These are phyloP conservation scores for Mycosphaerelloides madeirae DNA, from an alignment of 2,329 filamentous ascomycete genomes.

Conservation along the genomic window DNA sequence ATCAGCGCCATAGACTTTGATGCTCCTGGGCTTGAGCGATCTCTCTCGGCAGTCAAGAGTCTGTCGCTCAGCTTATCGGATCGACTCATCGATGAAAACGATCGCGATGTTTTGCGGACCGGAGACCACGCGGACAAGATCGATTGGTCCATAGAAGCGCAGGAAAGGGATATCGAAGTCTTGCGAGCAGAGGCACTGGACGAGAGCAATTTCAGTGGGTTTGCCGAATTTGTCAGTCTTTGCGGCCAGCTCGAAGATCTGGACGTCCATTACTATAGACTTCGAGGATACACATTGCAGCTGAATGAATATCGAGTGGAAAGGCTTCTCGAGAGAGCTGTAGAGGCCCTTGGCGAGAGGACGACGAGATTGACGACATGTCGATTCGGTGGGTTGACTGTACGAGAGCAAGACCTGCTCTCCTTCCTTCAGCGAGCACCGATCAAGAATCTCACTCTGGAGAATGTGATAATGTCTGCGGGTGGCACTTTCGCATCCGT, in stretches of 20 bases:
- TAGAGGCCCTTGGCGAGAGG: no score
- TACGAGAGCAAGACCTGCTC: conserved; percentile 1
- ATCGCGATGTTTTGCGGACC: neutral
- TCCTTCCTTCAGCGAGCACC: conserved; percentile 1
- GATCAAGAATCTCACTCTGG: conserved; percentile 2
- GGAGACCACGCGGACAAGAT: neutral
- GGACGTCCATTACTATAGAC: conserved; percentile 6
- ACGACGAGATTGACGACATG: no score
- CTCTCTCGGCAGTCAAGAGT: no score
- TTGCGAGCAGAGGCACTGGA: conserved; percentile 5
- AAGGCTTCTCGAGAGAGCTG: no score
- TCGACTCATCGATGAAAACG: neutral
- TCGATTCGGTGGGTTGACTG: conserved; percentile 7
- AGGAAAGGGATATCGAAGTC: neutral
- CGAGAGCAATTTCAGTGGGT: conserved; percentile 8
- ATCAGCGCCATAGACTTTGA: no score
- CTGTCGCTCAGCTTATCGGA: neutral
- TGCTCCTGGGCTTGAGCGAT: no score
- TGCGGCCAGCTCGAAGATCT: conserved; percentile 9
- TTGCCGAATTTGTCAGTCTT: conserved; percentile 3
- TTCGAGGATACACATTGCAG: neutral
- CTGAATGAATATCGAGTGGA: no score
- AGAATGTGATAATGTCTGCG: conserved; percentile 1
- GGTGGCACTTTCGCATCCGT: conserved; percentile 5
- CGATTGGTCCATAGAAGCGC: neutral